Evolutionary conservation across 1,139 yeast genomes (phyloP).

Genomic region (Saccharomyces hybrid): DNA sequence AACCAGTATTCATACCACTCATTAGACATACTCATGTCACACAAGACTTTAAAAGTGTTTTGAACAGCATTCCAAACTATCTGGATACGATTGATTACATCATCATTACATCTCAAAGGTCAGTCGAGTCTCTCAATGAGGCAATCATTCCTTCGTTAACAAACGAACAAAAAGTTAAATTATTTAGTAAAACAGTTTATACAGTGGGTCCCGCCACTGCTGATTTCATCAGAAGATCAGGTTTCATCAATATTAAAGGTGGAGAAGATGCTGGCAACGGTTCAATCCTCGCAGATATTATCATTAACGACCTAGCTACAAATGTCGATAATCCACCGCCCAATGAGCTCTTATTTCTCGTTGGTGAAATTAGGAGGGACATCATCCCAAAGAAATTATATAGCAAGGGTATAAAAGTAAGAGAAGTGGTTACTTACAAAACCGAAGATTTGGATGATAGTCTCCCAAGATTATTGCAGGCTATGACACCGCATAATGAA

Average conservation of each 20-base stretch:
- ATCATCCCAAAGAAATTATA: conserved; percentile 60
- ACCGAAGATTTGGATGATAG: conserved; percentile 50
- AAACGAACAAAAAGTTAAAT: conserved; percentile 13
- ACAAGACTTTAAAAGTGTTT: conserved; percentile 15
- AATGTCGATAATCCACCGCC: conserved; percentile 15
- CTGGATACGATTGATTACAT: conserved; percentile 40
- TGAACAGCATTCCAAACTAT: conserved; percentile 38
- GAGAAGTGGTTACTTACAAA: conserved; percentile 61
- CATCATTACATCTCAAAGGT: conserved; percentile 86
- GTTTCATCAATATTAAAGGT: conserved; percentile 65
- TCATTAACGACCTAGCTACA: conserved; percentile 38
- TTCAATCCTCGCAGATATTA: conserved; percentile 53
- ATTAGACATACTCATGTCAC: conserved; percentile 54
- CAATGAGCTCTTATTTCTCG: conserved; percentile 54
- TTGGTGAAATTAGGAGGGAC: conserved; percentile 81
- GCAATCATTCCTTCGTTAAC: conserved; percentile 33
- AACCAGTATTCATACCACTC: conserved; percentile 57
- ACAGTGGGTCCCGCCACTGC: conserved; percentile 93
- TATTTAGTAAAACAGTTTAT: conserved; percentile 51
- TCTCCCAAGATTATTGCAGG: conserved; percentile 34
- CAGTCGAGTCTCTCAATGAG: conserved; percentile 67
- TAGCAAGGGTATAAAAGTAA: conserved; percentile 41
- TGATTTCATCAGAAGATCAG: conserved; percentile 48
- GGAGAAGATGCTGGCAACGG: conserved; percentile 82
- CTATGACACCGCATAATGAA: conserved; percentile 7